phyloP scores from a whole-genome alignment of 306 rosid species.

The Rubus idaeus region DNA sequence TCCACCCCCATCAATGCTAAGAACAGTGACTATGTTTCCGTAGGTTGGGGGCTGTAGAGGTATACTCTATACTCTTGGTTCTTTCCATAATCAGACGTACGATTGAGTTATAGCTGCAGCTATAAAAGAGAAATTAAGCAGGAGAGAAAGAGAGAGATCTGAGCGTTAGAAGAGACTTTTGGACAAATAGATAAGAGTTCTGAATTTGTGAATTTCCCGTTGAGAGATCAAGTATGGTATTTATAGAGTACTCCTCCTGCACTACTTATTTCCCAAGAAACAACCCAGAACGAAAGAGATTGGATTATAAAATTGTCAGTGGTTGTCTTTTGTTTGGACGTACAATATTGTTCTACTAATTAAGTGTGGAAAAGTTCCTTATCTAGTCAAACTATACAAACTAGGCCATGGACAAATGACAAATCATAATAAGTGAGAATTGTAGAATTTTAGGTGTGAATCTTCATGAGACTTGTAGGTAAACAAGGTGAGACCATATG shows the following conservation, averaged over 20 bases:
- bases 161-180: background rate
- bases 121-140: background rate
- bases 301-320: background rate
- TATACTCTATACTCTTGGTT: background rate
- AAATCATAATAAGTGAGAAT: background rate
- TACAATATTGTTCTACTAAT: background rate
- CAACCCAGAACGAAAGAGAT: background rate
- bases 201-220: slow-evolving; percentile 5
- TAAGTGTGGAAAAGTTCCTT: background rate
- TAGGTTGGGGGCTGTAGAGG: slow-evolving; percentile 57
- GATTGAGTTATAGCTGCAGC: background rate
- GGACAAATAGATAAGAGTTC: too few relatives aligned
- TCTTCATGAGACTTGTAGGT: slow-evolving; percentile 19
- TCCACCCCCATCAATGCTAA: slow-evolving; percentile 90
- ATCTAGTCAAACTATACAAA: background rate
- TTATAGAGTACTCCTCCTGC: slow-evolving; percentile 3
- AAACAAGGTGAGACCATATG: slow-evolving; percentile 7
- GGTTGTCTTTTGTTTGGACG: background rate
- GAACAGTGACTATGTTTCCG: slow-evolving; percentile 59
- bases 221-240: background rate
- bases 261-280: background rate
- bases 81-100: slow-evolving; percentile 19
- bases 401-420: background rate
- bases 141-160: background rate
- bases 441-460: slow-evolving; percentile 17